Conservation (phyloP, 2,329 filamentous ascomycete genomes). For the Ascochyta pisi region DNA sequence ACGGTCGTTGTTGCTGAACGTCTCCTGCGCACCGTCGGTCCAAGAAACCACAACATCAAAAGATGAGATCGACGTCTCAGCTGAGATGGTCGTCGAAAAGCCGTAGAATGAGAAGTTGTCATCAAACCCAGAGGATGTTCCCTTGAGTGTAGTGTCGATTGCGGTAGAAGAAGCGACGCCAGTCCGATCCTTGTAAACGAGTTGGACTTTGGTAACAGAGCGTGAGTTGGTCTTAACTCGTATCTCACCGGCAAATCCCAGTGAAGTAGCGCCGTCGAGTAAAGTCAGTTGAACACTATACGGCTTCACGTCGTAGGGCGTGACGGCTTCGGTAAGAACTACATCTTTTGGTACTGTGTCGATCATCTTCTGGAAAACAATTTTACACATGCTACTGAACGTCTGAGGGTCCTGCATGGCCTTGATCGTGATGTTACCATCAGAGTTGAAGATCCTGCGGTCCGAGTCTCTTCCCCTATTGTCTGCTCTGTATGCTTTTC, state of each 20-base stretch:
- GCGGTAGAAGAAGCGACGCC: slow-evolving; percentile 57
- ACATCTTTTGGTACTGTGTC: slow-evolving; percentile 64
- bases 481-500: slow-evolving; percentile 50
- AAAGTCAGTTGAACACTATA: slow-evolving; percentile 64
- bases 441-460: slow-evolving; percentile 62
- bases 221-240: slow-evolving; percentile 63
- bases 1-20: slow-evolving; percentile 65
- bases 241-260: slow-evolving; percentile 63
- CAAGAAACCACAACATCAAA: slow-evolving; percentile 61
- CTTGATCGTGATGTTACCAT: slow-evolving; percentile 63
- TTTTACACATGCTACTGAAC: slow-evolving; percentile 59
- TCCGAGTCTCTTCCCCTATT: slow-evolving; percentile 60
- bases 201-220: slow-evolving; percentile 56
- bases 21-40: slow-evolving; percentile 55
- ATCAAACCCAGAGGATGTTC: slow-evolving; percentile 64
- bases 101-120: slow-evolving; percentile 60
- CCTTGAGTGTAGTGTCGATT: slow-evolving; percentile 56
- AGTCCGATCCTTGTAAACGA: slow-evolving; percentile 64
- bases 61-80: slow-evolving; percentile 67
- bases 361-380: slow-evolving; percentile 66
- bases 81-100: slow-evolving; percentile 56
- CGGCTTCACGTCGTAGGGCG: slow-evolving; percentile 67
- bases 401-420: slow-evolving; percentile 54
- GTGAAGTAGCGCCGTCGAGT: slow-evolving; percentile 55
- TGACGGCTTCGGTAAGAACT: slow-evolving; percentile 59